Evolutionary conservation across 2,329 filamentous ascomycete genomes (phyloP), one percentile per base, ranked within the genome.

Genomic region (Atkinsonella hypoxylon): DNA sequence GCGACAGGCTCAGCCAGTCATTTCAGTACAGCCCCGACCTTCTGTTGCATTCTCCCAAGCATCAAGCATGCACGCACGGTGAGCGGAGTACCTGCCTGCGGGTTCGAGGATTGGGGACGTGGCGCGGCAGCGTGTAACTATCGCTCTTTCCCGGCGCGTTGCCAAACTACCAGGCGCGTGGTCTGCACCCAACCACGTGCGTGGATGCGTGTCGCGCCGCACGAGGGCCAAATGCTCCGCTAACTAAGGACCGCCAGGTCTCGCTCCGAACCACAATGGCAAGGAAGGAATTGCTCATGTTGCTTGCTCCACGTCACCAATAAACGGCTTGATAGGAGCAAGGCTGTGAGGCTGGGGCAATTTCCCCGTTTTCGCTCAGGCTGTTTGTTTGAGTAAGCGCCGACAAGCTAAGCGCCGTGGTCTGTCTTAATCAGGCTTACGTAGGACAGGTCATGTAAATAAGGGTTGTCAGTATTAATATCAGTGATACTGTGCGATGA

Each of bases 1-100:
- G 30, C n/a, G 41, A 49, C 2, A 20, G 7, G 22, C 38, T 42
- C 44, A 44, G 49, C 49, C 49, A 51, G 44, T 47, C 44, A 20
- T 20, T 39, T 30, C 9, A 2, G 44, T 22, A 26, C 12, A 13
- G 18, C 17, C 34, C 43, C 4, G 36, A 17, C 22, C 18, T 34
- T 42, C 38, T 51, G 44, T 13, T 36, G 49, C 49, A 38, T 12
- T 22, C 22, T 17, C n/a, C 20, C 20, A 22, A 22, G 20, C 20
- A 22, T 22, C 20, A 22, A 26, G 26, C 26, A 26, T 26, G 26
- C 26, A 26, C 26, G 26, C 26, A 26, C 26, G 26, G 26, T 26
- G 26, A 26, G 26, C 26, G 26, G 26, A 7, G 26, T 26, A 7
- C 26, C 7, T 26, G 7, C 26, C 26, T 26, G 26, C 22, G 22